Evolutionary conservation across 2,329 filamentous ascomycete genomes (phyloP).

Genomic region (Cladorrhinum sp.): DNA sequence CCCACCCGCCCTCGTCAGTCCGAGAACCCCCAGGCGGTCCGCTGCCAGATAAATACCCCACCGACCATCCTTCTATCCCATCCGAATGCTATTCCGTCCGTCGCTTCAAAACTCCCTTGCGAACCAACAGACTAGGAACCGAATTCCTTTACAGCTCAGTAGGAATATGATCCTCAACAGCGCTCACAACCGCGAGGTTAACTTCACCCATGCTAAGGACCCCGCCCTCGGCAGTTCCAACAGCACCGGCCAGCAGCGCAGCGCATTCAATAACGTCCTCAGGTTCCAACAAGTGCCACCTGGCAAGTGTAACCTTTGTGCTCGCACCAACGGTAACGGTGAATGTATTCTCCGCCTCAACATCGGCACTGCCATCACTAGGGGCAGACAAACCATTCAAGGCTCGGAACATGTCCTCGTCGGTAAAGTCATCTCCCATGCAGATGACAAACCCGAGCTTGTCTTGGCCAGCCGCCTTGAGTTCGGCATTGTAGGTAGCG

Average conservation of each 20-base stretch:
- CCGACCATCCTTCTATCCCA: background rate
- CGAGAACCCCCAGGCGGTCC: background rate
- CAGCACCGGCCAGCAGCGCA: slow-evolving; percentile 52
- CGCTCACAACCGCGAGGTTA: slow-evolving; percentile 54
- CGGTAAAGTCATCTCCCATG: slow-evolving; percentile 91
- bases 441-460: slow-evolving; percentile 69
- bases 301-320: slow-evolving; percentile 86
- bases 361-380: slow-evolving; percentile 40
- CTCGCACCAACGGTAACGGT: slow-evolving; percentile 89
- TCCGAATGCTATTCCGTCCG: background rate
- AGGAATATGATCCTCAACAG: slow-evolving; percentile 53
- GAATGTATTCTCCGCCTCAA: slow-evolving; percentile 68
- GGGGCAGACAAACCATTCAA: slow-evolving; percentile 56
- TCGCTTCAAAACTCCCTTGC: background rate
- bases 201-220: slow-evolving; percentile 48
- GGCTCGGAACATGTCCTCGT: slow-evolving; percentile 94
- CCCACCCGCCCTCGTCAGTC: background rate
- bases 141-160: background rate
- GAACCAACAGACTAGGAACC: background rate
- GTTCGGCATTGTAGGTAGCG: slow-evolving; percentile 60
- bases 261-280: slow-evolving; percentile 76
- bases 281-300: slow-evolving; percentile 86
- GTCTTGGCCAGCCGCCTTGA: slow-evolving; percentile 7
- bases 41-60: background rate
- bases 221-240: slow-evolving; percentile 32